A percentile compares a stretch with the other conserved stretches of the same genome.
These are phyloP conservation scores for Pseudoturritis turrita DNA, from an alignment of 345 rosid genomes.

Conservation along the genomic window DNA sequence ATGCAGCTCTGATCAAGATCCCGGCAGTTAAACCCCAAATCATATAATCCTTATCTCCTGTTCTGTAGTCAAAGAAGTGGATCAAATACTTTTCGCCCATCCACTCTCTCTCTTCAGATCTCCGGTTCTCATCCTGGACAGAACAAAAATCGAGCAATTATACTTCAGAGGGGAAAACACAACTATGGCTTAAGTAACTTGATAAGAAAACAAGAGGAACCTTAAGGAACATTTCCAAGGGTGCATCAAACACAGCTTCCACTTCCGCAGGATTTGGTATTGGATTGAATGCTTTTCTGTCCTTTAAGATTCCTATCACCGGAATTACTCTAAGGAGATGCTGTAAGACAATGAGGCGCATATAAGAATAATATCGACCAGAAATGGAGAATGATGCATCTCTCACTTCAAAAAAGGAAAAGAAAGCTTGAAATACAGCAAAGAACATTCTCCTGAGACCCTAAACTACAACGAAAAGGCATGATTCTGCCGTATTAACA, in stretches of 20 bases:
- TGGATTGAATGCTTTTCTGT: conserved; percentile 53
- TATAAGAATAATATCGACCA: background rate
- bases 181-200: background rate
- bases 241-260: conserved; percentile 83
- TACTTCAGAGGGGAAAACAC: background rate
- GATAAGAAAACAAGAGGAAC: conserved; percentile 34
- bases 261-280: conserved; percentile 79
- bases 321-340: conserved; percentile 89
- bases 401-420: background rate
- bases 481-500: background rate
- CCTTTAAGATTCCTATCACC: conserved; percentile 67
- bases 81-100: conserved; percentile 56
- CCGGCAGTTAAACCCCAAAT: conserved; percentile 82
- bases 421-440: background rate
- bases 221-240: conserved; percentile 91
- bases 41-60: conserved; percentile 42
- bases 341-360: conserved; percentile 38
- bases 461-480: background rate
- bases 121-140: conserved; percentile 65
- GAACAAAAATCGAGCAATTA: background rate
- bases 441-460: background rate
- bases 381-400: background rate
- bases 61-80: conserved; percentile 59
- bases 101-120: conserved; percentile 68
- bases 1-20: conserved; percentile 67